Conservation (phyloP, 2,329 filamentous ascomycete species). For the Hansfordia pulvinata region DNA sequence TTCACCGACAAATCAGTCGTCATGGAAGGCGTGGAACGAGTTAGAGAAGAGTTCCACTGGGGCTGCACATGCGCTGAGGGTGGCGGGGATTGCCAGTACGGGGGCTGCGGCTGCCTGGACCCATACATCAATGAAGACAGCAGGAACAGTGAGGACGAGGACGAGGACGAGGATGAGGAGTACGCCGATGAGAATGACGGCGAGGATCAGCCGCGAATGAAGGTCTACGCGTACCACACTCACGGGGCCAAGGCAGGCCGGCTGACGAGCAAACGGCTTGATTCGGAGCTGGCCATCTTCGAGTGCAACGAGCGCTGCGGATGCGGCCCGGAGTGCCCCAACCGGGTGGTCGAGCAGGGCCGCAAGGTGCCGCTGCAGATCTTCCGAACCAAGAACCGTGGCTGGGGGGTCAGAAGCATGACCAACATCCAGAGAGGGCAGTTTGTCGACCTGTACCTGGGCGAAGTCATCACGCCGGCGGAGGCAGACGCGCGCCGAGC, state of each 20-base stretch:
- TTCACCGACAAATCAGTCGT: slow-evolving; percentile 55
- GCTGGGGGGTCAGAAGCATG: slow-evolving; percentile 62
- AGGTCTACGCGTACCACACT: slow-evolving; percentile 50
- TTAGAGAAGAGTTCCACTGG: slow-evolving; percentile 46
- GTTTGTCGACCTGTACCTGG: slow-evolving; percentile 70
- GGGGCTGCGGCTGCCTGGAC: slow-evolving; percentile 51
- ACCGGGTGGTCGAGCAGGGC: slow-evolving; percentile 64
- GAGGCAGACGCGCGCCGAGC: slow-evolving; percentile 55
- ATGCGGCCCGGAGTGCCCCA: slow-evolving; percentile 53
- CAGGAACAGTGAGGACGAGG: slow-evolving; percentile 38
- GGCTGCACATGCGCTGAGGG: slow-evolving; percentile 55
- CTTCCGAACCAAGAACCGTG: slow-evolving; percentile 58
- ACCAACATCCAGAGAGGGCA: slow-evolving; percentile 56
- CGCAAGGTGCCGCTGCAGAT: slow-evolving; percentile 60
- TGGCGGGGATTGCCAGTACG: slow-evolving; percentile 54
- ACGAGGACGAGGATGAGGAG: slow-evolving; percentile 34
- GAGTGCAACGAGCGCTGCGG: slow-evolving; percentile 64
- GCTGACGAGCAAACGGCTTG: slow-evolving; percentile 35
- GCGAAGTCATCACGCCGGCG: slow-evolving; percentile 49
- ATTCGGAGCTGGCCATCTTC: slow-evolving; percentile 53
- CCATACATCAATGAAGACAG: slow-evolving; percentile 26
- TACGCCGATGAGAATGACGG: slow-evolving; percentile 27
- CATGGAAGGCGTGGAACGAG: slow-evolving; percentile 42
- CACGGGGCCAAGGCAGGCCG: slow-evolving; percentile 36
- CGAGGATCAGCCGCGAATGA: slow-evolving; percentile 13